Base-by-base conservation (phyloP, 192 early-diverging fungal genomes). In the Coemansia sp. region DNA sequence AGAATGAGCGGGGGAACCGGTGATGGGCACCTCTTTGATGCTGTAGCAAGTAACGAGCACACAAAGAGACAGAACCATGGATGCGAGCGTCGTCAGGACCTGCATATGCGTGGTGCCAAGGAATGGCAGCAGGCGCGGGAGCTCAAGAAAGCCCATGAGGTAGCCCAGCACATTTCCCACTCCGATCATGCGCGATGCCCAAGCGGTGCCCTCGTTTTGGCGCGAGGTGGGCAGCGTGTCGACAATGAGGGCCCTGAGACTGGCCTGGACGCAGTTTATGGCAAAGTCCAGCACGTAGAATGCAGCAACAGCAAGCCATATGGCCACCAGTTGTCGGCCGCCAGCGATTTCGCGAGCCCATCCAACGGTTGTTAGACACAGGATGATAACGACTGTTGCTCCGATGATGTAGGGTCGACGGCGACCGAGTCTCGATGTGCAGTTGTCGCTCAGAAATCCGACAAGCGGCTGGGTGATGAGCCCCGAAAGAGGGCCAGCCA, bases 221-320 rank as follows among this genome's bases (percentile, higher is more conserved):
- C 93, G 91, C 57, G 85, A 73, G 10, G 89, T 72, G 0, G 93
- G 90, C n/a, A 88, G 83, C 33, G 89, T 85, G 67, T 98, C 96
- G 23, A 97, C 86, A 35, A 96, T 90, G 14, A 98, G 76, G 14
- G 93, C 89, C 10, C 96, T 90, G 61, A 87, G 87, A 23, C 85
- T 83, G 7, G 94, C 93, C 68, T 92, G 90, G 9, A 95, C 89
- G 9, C 89, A 88, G 72, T 98, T 98, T 63, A 98, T 84, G 0
- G 93, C 88, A 80, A 98, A 97, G 74, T 98, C 96, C 19, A 98
- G 73, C 19, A 87, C 74, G 63, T 95, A 98, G 68, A 98, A 96
- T 9, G 87, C 87, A 10, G 85, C 13, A 5, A 98, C 92, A 23
- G 93, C 94, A 29, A 90, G 72, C 35, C 82, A 70, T 38, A 93